phyloP scores from a whole-genome alignment of 495 filamentous ascomycete species.

The Penicillium longicatenatum region DNA sequence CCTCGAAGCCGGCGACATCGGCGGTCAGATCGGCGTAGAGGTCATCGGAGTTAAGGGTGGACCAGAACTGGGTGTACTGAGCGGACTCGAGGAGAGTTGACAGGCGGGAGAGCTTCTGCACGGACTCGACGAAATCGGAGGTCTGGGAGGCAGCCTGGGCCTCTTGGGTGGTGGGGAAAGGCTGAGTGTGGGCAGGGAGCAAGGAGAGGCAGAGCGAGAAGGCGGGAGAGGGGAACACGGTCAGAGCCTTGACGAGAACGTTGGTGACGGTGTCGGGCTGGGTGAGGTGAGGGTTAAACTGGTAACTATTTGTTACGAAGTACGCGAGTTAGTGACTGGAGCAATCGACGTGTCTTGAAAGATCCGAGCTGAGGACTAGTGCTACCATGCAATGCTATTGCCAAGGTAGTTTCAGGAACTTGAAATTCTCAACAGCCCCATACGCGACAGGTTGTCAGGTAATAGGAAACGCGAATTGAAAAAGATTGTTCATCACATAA shows the following conservation, averaged over 20 bases:
- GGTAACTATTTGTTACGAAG: slow-evolving; percentile 66
- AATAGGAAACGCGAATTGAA: slow-evolving; percentile 95
- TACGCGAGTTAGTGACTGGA: slow-evolving; percentile 15
- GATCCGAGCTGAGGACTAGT: neutral
- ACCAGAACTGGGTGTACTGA: slow-evolving; percentile 91
- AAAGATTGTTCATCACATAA: slow-evolving; percentile 65
- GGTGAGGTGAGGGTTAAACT: slow-evolving; percentile 98
- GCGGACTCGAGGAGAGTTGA: slow-evolving; percentile 83
- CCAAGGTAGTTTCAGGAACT: slow-evolving; percentile 34
- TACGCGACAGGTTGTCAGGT: slow-evolving; percentile 63
- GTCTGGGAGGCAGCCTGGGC: slow-evolving; percentile 66
- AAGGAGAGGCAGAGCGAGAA: slow-evolving; percentile 93
- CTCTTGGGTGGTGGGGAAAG: slow-evolving; percentile 52
- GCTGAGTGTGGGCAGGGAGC: slow-evolving; percentile 76
- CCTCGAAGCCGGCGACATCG: slow-evolving; percentile 95
- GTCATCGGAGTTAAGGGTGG: slow-evolving; percentile 87
- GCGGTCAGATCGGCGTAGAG: slow-evolving; percentile 94
- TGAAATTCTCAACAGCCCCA: slow-evolving; percentile 40
- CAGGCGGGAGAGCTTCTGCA: slow-evolving; percentile 82
- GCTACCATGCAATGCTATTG: slow-evolving; percentile 15
- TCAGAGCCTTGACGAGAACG: slow-evolving; percentile 96
- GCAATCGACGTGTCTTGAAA: neutral
- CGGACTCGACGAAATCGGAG: slow-evolving; percentile 73
- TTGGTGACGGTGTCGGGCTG: slow-evolving; percentile 97
- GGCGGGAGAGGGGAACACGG: slow-evolving; percentile 94